phyloP scores from a whole-genome alignment of 495 filamentous ascomycete species.

The Saxophila tyrrhenica region DNA sequence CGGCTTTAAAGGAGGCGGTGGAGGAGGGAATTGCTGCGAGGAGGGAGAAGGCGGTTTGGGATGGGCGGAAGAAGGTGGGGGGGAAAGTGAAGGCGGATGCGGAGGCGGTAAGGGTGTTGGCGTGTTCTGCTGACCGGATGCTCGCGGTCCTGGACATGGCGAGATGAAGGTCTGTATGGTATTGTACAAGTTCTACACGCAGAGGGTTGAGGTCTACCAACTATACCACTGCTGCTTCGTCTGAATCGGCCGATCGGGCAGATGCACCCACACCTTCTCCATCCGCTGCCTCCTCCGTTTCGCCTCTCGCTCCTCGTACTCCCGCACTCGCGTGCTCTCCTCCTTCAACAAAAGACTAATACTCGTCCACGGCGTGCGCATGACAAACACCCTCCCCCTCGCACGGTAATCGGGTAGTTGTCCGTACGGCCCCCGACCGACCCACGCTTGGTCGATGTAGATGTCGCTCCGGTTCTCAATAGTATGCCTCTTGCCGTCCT shows the following conservation, averaged over 20 bases:
- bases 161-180: neutral
- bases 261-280: slow-evolving; percentile 62
- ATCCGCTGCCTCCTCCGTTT: slow-evolving; percentile 47
- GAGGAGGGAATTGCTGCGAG: slow-evolving; percentile 53
- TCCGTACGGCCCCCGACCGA: slow-evolving; percentile 58
- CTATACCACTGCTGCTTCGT: slow-evolving; percentile 73
- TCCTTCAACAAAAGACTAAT: slow-evolving; percentile 75
- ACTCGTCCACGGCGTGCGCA: slow-evolving; percentile 62
- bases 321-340: slow-evolving; percentile 72
- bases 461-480: slow-evolving; percentile 60
- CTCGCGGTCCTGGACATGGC: slow-evolving; percentile 3
- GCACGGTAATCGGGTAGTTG: slow-evolving; percentile 51
- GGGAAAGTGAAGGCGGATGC: slow-evolving; percentile 31
- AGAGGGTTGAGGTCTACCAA: neutral
- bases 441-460: slow-evolving; percentile 87
- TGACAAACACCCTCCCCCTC: slow-evolving; percentile 48
- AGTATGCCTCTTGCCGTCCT: slow-evolving; percentile 28
- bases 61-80: slow-evolving; percentile 33
- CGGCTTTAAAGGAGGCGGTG: slow-evolving; percentile 40
- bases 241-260: slow-evolving; percentile 67
- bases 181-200: neutral
- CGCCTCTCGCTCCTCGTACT: slow-evolving; percentile 62
- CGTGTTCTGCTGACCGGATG: slow-evolving; percentile 15
- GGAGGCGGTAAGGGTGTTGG: slow-evolving; percentile 23
- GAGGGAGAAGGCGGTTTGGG: slow-evolving; percentile 40